Base-by-base conservation (phyloP, 2,329 filamentous ascomycete species). In the Neofusicoccum laricinum region DNA sequence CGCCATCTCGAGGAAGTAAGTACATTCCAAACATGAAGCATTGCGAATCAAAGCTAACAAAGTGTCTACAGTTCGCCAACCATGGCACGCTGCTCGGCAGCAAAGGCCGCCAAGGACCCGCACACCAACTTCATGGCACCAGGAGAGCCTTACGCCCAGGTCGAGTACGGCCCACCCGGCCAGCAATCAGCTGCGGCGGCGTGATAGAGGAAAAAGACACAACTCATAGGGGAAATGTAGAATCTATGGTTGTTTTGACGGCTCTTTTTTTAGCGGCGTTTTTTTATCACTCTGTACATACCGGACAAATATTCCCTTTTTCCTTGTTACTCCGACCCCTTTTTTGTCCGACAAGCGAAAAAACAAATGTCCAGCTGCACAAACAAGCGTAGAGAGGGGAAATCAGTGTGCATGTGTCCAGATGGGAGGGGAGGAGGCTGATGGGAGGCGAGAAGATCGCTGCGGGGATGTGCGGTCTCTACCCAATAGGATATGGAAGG, bases 1-100 rank as follows among this genome's bases (percentile, higher is more conserved):
- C 80, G 88, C 90, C 65, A 97, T 99, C 78, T 96, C 93, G 43
- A 89, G 95, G 86, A 97, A 92, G 92, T 95, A 82, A 78, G 88
- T 82, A n/a, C 17, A 50, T 19, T 5, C 32, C 25, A 25, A 6
- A 11, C 10, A 38, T 19, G 12, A 7, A 15, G 21, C 3, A 30
- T 17, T 30, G 19, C 40, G 10, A n/a, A 17, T 2, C 4, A 49
- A 68, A 65, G 65, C 64, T 70, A 67, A 74, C 32, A n/a, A 49
- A 62, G 10, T 49, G n/a, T 46, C 8, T 48, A 45, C 67, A 96
- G 93, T 83, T 97, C 93, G 67, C 93, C 95, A 59, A 99, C 95
- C 65, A 99, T 99, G 95, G 95, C 95, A 66, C 91, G 95, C 76
- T 97, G 93, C 85, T 96, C 93, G 57, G 94, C 92, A 61, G 91